These are phyloP conservation scores for Pisolithus marmoratus DNA, from an alignment of 768 basidiomycete species.

Conservation along the genomic window DNA sequence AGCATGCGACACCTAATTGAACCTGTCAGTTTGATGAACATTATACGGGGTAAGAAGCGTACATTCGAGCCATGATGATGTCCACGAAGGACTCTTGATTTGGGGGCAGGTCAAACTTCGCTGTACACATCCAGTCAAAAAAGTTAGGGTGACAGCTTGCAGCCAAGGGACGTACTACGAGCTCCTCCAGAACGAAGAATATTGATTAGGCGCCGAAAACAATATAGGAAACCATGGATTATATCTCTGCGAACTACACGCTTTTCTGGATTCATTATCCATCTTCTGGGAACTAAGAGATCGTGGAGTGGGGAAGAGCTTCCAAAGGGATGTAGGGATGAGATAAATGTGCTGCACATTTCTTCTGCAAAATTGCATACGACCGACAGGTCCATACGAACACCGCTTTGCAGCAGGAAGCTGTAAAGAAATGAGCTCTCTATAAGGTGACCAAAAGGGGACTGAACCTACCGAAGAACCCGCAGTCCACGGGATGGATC, in stretches of 20 bases:
- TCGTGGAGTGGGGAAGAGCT: constrained; percentile 30
- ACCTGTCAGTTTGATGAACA: neutral
- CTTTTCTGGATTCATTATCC: constrained; percentile 32
- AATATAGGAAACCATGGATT: neutral
- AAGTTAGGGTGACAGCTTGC: neutral
- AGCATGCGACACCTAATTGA: neutral
- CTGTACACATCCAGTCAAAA: neutral
- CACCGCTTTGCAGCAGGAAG: constrained; percentile 32
- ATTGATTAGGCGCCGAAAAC: neutral
- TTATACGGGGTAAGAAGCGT: neutral
- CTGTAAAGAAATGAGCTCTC: constrained; percentile 23
- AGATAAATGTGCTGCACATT: constrained; percentile 36
- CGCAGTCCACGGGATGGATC: neutral
- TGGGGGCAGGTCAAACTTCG: neutral
- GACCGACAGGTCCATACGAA: constrained; percentile 40
- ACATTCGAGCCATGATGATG: neutral
- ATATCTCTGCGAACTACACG: constrained; percentile 9
- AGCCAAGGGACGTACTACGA: neutral
- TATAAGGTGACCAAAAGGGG: neutral
- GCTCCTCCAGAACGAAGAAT: neutral
- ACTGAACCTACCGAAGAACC: neutral
- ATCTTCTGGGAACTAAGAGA: constrained; percentile 49
- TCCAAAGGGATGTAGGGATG: constrained; percentile 20
- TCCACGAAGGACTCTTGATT: neutral
- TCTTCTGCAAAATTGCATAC: constrained; percentile 49